Evolutionary conservation across 306 rosid genomes (phyloP), one percentile per base, ranked within the genome.

Genomic region (Rosa rugosa): DNA sequence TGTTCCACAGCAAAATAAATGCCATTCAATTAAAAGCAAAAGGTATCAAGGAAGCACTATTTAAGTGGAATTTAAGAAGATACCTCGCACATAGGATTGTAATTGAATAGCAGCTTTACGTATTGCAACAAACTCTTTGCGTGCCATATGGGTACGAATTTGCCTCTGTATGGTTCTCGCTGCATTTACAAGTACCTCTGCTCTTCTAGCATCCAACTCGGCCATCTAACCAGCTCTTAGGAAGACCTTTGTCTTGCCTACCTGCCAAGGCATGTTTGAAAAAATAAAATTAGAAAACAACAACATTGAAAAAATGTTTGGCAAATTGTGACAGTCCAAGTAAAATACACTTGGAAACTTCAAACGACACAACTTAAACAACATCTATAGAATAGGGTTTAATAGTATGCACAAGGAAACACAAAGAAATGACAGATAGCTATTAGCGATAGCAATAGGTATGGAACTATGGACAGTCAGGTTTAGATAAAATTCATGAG

Each of bases 191-290:
- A 96, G 98, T 82, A 96, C 96, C 85, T 91, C 96, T 72, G 96
- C 88, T 86, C 99, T 93, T 88, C 94, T 96, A 73, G 98, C 92
- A 90, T 96, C 99, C 89, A 96, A 78, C 85, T 91, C 94, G 66
- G 99, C 99, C 99, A 93, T 96, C 87, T 96, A 97, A 65, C 99
- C 99, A 73, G 97, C 99, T 85, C 99, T 83, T 66, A 96, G 89
- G 81, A 96, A 96, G 78, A 96, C 89, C 86, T 96, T 96, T 73
- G 93, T 23, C 86, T 93, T 96, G 70, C 99, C 99, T 80, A 96
- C 89, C 98, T 96, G 97, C 72, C 84, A 87, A 91, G 82, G 78
- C 90, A 88, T 76, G 66, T 84, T 31, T 80, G 82, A 89, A 83
- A 64, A 66, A 47, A 78, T 49, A 51, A 68, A 70, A 75, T 81